phyloP scores from a whole-genome alignment of 495 filamentous ascomycete species.

The Aspergillus nanangensis region DNA sequence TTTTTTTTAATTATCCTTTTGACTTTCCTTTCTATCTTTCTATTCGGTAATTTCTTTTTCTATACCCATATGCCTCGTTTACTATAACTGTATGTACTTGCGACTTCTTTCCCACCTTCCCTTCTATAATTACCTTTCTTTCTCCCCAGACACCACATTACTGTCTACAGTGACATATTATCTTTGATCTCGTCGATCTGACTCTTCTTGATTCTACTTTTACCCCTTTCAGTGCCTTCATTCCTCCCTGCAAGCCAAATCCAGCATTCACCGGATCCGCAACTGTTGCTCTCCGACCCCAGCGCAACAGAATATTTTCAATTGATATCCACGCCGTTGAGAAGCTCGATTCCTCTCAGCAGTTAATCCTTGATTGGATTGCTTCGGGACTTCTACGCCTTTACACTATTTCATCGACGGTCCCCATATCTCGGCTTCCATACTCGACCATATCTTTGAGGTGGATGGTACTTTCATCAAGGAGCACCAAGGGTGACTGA shows the following conservation, averaged over 20 bases:
- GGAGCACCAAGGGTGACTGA: background rate
- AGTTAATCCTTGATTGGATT: background rate
- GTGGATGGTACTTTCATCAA: background rate
- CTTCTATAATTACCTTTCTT: slow-evolving; percentile 16
- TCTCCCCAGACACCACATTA: slow-evolving; percentile 5
- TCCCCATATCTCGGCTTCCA: background rate
- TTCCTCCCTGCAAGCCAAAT: slow-evolving; percentile 29
- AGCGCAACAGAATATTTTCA: background rate
- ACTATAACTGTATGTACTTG: slow-evolving; percentile 21
- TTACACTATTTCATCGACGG: background rate
- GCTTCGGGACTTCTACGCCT: background rate
- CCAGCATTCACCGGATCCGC: slow-evolving; percentile 22
- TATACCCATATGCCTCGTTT: slow-evolving; percentile 3
- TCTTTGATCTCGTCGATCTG: slow-evolving; percentile 13
- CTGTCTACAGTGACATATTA: slow-evolving; percentile 9
- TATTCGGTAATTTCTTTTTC: slow-evolving; percentile 9
- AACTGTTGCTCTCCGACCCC: slow-evolving; percentile 12
- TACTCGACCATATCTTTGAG: background rate
- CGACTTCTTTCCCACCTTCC: slow-evolving; percentile 11
- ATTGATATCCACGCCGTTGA: background rate
- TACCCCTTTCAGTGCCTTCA: slow-evolving; percentile 29
- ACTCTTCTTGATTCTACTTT: slow-evolving; percentile 8
- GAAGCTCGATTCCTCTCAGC: background rate
- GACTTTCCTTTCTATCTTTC: slow-evolving; percentile 19
- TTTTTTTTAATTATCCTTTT: slow-evolving; percentile 15